phyloP scores from a whole-genome alignment of 192 early-diverging fungal species.

The Lunasporangiospora selenospora region DNA sequence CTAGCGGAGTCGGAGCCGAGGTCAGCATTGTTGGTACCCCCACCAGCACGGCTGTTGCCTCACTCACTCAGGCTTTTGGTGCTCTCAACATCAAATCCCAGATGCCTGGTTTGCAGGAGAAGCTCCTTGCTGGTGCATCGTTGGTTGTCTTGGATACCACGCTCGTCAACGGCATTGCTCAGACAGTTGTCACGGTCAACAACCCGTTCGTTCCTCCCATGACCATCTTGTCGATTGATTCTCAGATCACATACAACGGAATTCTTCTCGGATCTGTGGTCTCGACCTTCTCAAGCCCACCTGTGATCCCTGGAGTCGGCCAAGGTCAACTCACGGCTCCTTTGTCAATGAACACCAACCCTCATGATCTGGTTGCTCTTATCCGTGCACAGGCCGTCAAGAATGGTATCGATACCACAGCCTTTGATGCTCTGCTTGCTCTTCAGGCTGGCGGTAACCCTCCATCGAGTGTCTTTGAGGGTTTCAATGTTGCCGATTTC shows the following conservation, averaged over 20 bases:
- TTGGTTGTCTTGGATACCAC: slow-evolving; percentile 48
- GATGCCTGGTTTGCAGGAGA: slow-evolving; percentile 49
- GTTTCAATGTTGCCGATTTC: slow-evolving; percentile 50
- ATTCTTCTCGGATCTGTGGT: slow-evolving; percentile 49
- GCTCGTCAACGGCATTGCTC: slow-evolving; percentile 39
- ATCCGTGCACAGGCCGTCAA: slow-evolving; percentile 46
- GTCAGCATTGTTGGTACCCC: slow-evolving; percentile 49
- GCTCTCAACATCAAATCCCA: slow-evolving; percentile 38
- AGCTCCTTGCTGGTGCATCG: slow-evolving; percentile 42
- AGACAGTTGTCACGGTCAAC: slow-evolving; percentile 50
- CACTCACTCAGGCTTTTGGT: slow-evolving; percentile 49
- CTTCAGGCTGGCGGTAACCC: slow-evolving; percentile 20
- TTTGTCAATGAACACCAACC: slow-evolving; percentile 55
- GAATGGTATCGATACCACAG: slow-evolving; percentile 33
- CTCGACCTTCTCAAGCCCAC: slow-evolving; percentile 42
- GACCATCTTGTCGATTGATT: slow-evolving; percentile 48
- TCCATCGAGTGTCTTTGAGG: slow-evolving; percentile 30
- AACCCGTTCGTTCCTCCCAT: slow-evolving; percentile 57
- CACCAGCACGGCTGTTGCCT: slow-evolving; percentile 48
- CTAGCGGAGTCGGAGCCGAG: slow-evolving; percentile 44
- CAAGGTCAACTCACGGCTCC: slow-evolving; percentile 40
- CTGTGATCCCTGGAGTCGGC: slow-evolving; percentile 27
- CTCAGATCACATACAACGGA: slow-evolving; percentile 43
- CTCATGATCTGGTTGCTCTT: slow-evolving; percentile 46
- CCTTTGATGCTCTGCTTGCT: slow-evolving; percentile 52